Conservation (phyloP, 2,329 filamentous ascomycete genomes). For the Leptographium procerum region DNA sequence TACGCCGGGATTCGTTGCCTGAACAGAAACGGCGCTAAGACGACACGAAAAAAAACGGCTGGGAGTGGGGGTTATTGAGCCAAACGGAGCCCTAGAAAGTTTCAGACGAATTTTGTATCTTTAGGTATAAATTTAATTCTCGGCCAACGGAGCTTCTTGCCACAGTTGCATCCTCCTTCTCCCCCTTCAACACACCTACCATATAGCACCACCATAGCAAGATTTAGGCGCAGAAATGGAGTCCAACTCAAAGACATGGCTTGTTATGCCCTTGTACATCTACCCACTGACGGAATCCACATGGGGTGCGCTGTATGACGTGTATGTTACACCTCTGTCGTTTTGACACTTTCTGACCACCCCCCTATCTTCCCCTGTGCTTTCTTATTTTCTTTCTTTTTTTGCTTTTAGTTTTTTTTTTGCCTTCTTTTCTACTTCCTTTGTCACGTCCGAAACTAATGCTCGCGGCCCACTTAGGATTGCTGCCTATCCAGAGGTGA, state of each 20-base stretch:
- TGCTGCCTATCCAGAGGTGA: not conserved
- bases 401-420: not conserved
- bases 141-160: not conserved
- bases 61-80: not conserved
- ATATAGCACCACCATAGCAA: not conserved
- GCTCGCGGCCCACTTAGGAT: not conserved
- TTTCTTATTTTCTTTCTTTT: not conserved
- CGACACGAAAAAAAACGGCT: not conserved
- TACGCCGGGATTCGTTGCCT: not conserved
- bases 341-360: not conserved
- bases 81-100: not conserved
- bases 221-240: not conserved
- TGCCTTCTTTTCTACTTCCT: not conserved
- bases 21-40: not conserved
- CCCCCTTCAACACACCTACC: not conserved
- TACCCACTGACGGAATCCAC: constrained; percentile 1
- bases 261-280: constrained; percentile 7
- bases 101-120: not conserved
- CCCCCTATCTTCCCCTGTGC: not conserved
- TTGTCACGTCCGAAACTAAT: not conserved
- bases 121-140: not conserved
- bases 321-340: not conserved
- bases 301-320: constrained; percentile 5
- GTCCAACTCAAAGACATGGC: not conserved
- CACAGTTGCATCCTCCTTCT: not conserved